phyloP scores from a whole-genome alignment of 768 basidiomycete species.

The Bullera alba region DNA sequence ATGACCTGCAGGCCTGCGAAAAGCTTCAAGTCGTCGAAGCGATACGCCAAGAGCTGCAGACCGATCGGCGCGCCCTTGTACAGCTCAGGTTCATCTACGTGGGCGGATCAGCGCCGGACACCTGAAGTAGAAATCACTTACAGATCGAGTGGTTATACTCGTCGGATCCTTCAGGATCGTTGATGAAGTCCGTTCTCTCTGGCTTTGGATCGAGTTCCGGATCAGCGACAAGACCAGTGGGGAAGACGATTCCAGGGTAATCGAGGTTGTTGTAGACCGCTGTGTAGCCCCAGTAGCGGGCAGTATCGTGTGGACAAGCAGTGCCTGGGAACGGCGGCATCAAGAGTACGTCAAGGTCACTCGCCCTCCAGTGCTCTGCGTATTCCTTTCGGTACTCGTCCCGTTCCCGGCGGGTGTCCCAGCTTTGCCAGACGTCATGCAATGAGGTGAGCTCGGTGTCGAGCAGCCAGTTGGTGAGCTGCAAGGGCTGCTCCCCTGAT shows the following conservation, averaged over 20 bases:
- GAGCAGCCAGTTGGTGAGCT: conserved; percentile 26
- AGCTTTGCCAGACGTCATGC: background rate
- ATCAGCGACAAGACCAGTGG: conserved; percentile 17
- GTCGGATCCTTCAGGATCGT: no score
- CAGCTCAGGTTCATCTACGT: no score
- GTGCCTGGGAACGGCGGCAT: conserved; percentile 19
- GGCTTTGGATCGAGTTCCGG: background rate
- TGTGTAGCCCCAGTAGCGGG: conserved; percentile 34
- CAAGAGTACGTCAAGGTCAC: conserved; percentile 24
- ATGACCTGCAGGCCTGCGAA: no score
- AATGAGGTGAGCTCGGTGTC: conserved; percentile 4
- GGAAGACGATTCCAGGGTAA: conserved; percentile 31
- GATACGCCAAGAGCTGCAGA: no score
- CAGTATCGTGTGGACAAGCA: conserved; percentile 16
- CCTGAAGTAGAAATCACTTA: no score
- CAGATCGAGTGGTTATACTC: no score
- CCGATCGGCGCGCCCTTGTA: no score
- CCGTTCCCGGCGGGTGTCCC: background rate
- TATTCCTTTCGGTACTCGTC: conserved; percentile 9
- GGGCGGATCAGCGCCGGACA: no score
- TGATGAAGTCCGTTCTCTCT: no score
- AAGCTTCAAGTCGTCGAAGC: no score
- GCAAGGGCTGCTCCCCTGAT: conserved; percentile 21
- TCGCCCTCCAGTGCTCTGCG: background rate
- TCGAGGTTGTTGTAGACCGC: conserved; percentile 36